Conservation (phyloP, 2,329 filamentous ascomycete species). For the Diaporthe destruens region DNA sequence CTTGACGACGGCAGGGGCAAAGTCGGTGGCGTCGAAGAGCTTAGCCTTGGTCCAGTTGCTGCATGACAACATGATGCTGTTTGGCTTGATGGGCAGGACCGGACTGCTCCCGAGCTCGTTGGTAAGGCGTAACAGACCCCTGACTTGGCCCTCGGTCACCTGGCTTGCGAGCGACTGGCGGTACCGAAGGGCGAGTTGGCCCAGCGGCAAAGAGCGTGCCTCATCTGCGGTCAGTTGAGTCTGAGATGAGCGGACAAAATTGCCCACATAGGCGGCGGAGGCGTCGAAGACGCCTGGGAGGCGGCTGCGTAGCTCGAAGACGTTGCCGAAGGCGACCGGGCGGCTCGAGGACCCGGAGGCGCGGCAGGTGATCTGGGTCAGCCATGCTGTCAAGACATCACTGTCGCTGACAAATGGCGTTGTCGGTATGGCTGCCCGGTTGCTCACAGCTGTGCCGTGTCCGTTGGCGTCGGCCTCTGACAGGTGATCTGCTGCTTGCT, state of each 20-base stretch:
- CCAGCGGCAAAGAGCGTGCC: slow-evolving; percentile 37
- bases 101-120: background rate
- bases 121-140: slow-evolving; percentile 38
- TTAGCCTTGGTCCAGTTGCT: slow-evolving; percentile 48
- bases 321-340: slow-evolving; percentile 54
- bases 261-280: slow-evolving; percentile 45
- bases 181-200: slow-evolving; percentile 40
- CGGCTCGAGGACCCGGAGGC: slow-evolving; percentile 46
- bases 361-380: slow-evolving; percentile 48
- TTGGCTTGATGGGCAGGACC: slow-evolving; percentile 20
- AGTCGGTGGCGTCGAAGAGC: slow-evolving; percentile 53
- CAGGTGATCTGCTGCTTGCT: slow-evolving; percentile 50
- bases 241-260: slow-evolving; percentile 38
- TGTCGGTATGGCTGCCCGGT: no score
- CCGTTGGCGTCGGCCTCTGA: slow-evolving; percentile 30
- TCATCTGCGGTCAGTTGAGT: slow-evolving; percentile 36
- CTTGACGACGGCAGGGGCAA: slow-evolving; percentile 48
- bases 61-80: slow-evolving; percentile 33
- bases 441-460: slow-evolving; percentile 35
- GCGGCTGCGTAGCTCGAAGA: slow-evolving; percentile 53
- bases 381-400: slow-evolving; percentile 60
- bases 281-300: slow-evolving; percentile 49
- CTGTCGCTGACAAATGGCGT: slow-evolving; percentile 59
- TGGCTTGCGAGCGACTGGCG: slow-evolving; percentile 42
- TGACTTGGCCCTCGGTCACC: slow-evolving; percentile 41